A percentile compares a stretch with the other conserved stretches of the same genome.
Evolutionary conservation across 257 asterid species (phyloP).

Genomic region (Solanum ossicruentum): DNA sequence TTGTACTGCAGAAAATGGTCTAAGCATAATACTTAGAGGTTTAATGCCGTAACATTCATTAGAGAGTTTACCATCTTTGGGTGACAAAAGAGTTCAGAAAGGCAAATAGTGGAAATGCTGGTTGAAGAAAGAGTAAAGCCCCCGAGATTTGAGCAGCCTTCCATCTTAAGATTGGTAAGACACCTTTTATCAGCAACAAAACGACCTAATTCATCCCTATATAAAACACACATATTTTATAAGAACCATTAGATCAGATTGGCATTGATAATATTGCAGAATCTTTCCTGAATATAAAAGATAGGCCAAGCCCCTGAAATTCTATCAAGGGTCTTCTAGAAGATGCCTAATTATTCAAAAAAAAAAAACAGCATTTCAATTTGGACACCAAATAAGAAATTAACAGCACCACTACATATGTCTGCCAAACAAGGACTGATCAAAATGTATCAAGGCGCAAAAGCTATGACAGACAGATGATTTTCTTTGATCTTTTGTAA

Average conservation of each 20-base stretch:
- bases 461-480: background rate
- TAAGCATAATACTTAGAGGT: background rate
- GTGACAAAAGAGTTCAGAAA: slow-evolving; percentile 74
- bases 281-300: background rate
- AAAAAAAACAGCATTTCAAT: background rate
- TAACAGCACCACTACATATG: background rate
- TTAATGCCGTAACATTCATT: background rate
- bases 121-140: slow-evolving; percentile 53
- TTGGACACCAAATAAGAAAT: background rate
- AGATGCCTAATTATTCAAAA: background rate
- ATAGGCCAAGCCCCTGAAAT: background rate
- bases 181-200: slow-evolving; percentile 69
- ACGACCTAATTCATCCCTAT: slow-evolving; percentile 86
- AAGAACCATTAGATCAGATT: background rate
- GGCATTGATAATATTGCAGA: background rate
- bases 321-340: background rate
- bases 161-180: slow-evolving; percentile 81
- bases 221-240: background rate
- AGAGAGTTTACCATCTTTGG: slow-evolving; percentile 52
- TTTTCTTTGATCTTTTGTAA: background rate
- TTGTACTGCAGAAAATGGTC: background rate
- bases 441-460: background rate
- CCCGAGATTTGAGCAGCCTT: slow-evolving; percentile 87
- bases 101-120: slow-evolving; percentile 66
- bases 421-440: background rate